Evolutionary conservation across 2,329 filamentous ascomycete species (phyloP).

Genomic region (Neonectria sp.): DNA sequence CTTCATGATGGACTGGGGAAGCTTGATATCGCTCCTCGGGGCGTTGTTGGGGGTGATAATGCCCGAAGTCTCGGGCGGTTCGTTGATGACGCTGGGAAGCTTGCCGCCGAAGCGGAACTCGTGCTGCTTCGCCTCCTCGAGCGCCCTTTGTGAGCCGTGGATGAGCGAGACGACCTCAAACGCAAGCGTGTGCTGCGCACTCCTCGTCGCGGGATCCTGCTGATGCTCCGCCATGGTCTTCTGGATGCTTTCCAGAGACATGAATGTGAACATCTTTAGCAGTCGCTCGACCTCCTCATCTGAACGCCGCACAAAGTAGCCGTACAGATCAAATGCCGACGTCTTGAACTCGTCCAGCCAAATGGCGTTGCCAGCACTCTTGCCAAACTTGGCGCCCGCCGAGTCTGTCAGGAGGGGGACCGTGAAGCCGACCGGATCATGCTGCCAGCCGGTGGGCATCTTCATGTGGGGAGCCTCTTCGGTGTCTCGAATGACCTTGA

Average conservation of each 20-base stretch:
- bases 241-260: slow-evolving; percentile 79
- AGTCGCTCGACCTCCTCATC: slow-evolving; percentile 87
- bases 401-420: slow-evolving; percentile 90
- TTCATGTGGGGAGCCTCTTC: slow-evolving; percentile 62
- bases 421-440: slow-evolving; percentile 86
- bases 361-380: slow-evolving; percentile 92
- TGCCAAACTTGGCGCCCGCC: slow-evolving; percentile 92
- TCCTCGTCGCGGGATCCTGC: slow-evolving; percentile 77
- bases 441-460: slow-evolving; percentile 59
- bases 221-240: slow-evolving; percentile 78
- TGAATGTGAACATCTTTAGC: slow-evolving; percentile 91
- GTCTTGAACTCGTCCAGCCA: slow-evolving; percentile 92
- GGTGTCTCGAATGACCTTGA: slow-evolving; percentile 79
- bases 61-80: slow-evolving; percentile 48
- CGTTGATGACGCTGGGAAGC: slow-evolving; percentile 50
- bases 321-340: slow-evolving; percentile 86
- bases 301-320: slow-evolving; percentile 88
- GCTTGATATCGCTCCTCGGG: slow-evolving; percentile 68
- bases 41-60: slow-evolving; percentile 63
- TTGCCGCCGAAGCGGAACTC: slow-evolving; percentile 62
- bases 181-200: slow-evolving; percentile 88
- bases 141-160: slow-evolving; percentile 78
- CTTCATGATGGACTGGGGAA: slow-evolving; percentile 71
- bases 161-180: slow-evolving; percentile 85
- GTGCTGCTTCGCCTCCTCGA: slow-evolving; percentile 72